Evolutionary conservation across 2,329 filamentous ascomycete species (phyloP).

Genomic region (Colletotrichum nymphaeae): DNA sequence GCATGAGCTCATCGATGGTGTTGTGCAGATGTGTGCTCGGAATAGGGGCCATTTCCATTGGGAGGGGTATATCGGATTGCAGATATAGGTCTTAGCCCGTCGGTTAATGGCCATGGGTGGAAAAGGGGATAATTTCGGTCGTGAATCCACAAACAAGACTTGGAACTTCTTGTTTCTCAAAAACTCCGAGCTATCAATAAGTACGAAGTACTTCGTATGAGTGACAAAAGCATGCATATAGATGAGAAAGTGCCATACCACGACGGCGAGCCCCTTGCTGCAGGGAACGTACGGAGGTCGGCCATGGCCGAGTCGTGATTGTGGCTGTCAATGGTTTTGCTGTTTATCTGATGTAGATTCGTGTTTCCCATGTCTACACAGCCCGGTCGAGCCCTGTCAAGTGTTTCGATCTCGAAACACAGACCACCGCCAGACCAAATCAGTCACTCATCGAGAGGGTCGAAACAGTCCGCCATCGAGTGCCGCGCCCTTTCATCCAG

Average conservation of each 20-base stretch:
- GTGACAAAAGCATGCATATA: slow-evolving; percentile 14
- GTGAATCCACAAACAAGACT: slow-evolving; percentile 40
- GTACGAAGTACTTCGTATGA: slow-evolving; percentile 1
- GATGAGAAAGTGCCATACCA: slow-evolving; percentile 19
- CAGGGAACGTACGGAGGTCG: slow-evolving; percentile 16
- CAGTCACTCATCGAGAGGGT: slow-evolving; percentile 19
- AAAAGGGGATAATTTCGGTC: slow-evolving; percentile 49
- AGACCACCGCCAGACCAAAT: slow-evolving; percentile 29
- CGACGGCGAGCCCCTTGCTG: slow-evolving; percentile 12
- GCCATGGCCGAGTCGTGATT: slow-evolving; percentile 14
- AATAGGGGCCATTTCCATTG: slow-evolving; percentile 27
- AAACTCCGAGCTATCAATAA: slow-evolving; percentile 13
- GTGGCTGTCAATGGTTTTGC: slow-evolving; percentile 1
- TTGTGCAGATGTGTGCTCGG: slow-evolving; percentile 19
- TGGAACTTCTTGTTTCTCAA: slow-evolving; percentile 21
- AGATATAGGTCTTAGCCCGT: slow-evolving; percentile 50
- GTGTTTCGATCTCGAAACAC: slow-evolving; percentile 35
- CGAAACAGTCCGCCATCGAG: slow-evolving; percentile 32
- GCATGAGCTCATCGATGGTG: background rate
- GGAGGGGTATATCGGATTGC: slow-evolving; percentile 48
- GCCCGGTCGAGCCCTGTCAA: slow-evolving; percentile 31
- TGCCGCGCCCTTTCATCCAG: slow-evolving; percentile 21
- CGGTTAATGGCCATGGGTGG: slow-evolving; percentile 45
- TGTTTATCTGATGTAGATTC: slow-evolving; percentile 31
- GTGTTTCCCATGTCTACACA: slow-evolving; percentile 33